Evolutionary conservation across 495 filamentous ascomycete genomes (phyloP).

Genomic region (Penicillium herquei): DNA sequence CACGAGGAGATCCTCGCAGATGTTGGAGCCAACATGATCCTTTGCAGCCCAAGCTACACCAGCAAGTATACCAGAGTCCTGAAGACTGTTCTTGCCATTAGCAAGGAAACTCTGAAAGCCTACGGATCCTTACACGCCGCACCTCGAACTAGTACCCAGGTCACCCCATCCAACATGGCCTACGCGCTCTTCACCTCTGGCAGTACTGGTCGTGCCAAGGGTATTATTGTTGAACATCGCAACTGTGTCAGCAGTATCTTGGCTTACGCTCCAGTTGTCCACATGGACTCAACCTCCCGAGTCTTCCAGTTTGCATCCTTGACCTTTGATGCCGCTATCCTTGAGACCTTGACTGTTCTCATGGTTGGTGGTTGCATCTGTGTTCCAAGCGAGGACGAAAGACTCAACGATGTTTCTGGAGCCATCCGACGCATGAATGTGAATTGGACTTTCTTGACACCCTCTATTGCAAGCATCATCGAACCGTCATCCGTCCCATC

Average conservation of each 20-base stretch:
- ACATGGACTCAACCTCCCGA: conserved; percentile 37
- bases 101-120: conserved; percentile 35
- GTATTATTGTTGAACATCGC: conserved; percentile 48
- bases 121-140: conserved; percentile 24
- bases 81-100: conserved; percentile 36
- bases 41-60: conserved; percentile 37
- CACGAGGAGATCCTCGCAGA: conserved; percentile 43
- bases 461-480: conserved; percentile 50
- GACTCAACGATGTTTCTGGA: conserved; percentile 48
- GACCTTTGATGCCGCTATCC: conserved; percentile 53
- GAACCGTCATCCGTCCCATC: conserved; percentile 46
- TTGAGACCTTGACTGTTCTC: conserved; percentile 50
- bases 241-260: conserved; percentile 48
- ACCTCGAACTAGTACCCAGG: background rate
- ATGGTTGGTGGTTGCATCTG: conserved; percentile 61
- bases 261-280: conserved; percentile 38
- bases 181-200: conserved; percentile 52
- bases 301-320: conserved; percentile 56
- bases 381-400: conserved; percentile 57
- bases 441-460: conserved; percentile 53
- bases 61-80: conserved; percentile 27
- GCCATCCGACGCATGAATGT: conserved; percentile 50
- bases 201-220: conserved; percentile 58
- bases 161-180: conserved; percentile 33
- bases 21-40: conserved; percentile 36